phyloP scores from a whole-genome alignment of 2,329 filamentous ascomycete species.

The Pseudocercospora macadamiae region DNA sequence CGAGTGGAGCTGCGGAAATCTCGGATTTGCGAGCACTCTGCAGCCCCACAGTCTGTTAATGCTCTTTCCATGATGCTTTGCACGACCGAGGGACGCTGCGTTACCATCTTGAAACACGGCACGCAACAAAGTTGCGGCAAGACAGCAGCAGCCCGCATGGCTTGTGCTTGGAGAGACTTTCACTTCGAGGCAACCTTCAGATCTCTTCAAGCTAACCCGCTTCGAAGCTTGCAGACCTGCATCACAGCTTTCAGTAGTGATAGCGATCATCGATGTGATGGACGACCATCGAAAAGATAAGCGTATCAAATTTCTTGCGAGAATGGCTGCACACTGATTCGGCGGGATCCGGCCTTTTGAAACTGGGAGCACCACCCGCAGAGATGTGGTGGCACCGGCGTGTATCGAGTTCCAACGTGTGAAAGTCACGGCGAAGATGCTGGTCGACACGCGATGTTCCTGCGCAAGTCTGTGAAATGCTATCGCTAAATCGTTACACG shows the following conservation, averaged over 20 bases:
- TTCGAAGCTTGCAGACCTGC: no score
- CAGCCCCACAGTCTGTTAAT: not conserved
- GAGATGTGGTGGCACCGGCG: no score
- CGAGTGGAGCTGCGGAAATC: no score
- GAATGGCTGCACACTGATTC: no score
- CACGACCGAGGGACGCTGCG: not conserved
- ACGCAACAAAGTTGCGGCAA: conserved; percentile 1
- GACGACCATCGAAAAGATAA: no score
- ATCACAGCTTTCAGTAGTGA: no score
- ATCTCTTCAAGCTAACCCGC: not conserved
- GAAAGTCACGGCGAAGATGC: not conserved
- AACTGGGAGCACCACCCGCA: no score
- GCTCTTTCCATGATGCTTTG: not conserved
- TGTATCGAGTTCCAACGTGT: no score
- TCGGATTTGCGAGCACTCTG: not conserved
- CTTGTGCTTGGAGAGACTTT: not conserved
- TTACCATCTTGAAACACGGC: not conserved
- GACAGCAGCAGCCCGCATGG: not conserved
- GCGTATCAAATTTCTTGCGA: no score
- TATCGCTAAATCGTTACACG: no score
- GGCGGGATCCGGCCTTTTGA: no score
- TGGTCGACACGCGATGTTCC: not conserved
- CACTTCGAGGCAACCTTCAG: not conserved
- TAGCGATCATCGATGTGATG: no score
- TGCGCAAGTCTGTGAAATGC: not conserved